phyloP scores from a whole-genome alignment of 768 basidiomycete species.

The Rhodotorula sphaerocarpa region DNA sequence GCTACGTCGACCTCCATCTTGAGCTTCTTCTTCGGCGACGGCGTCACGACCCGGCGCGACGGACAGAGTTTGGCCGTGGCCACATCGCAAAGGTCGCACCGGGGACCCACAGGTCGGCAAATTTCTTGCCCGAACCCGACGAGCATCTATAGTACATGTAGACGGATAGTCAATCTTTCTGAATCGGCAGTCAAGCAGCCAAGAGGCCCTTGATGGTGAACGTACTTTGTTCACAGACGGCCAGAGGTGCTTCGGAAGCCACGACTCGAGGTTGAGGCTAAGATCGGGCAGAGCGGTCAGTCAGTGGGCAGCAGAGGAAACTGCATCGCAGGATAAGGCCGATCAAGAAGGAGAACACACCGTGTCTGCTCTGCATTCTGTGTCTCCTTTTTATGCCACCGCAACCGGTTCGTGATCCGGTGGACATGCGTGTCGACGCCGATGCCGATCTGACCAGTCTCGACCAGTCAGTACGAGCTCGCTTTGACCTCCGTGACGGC shows the following conservation, averaged over 20 bases:
- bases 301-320: not conserved
- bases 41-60: constrained; percentile 7
- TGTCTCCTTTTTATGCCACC: constrained; percentile 82
- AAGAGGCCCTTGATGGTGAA: too few species aligned
- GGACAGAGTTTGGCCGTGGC: constrained; percentile 19
- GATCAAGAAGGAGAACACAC: constrained; percentile 44
- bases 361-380: constrained; percentile 82
- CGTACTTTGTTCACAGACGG: constrained; percentile 33
- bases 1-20: constrained; percentile 7
- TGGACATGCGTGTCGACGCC: constrained; percentile 93
- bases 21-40: constrained; percentile 1
- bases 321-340: too few species aligned
- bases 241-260: constrained; percentile 38
- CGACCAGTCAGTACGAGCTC: too few species aligned
- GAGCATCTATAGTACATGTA: constrained; percentile 4
- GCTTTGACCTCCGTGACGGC: too few species aligned
- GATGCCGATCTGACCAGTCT: constrained; percentile 54
- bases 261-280: constrained; percentile 38
- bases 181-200: too few species aligned
- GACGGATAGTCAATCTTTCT: too few species aligned
- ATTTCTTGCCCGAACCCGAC: constrained; percentile 40
- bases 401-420: constrained; percentile 81
- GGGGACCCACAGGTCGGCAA: constrained; percentile 36
- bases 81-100: constrained; percentile 27
- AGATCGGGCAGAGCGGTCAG: not conserved